Evolutionary conservation across 305 asterid species (phyloP).

Genomic region (Solanum hybrid): DNA sequence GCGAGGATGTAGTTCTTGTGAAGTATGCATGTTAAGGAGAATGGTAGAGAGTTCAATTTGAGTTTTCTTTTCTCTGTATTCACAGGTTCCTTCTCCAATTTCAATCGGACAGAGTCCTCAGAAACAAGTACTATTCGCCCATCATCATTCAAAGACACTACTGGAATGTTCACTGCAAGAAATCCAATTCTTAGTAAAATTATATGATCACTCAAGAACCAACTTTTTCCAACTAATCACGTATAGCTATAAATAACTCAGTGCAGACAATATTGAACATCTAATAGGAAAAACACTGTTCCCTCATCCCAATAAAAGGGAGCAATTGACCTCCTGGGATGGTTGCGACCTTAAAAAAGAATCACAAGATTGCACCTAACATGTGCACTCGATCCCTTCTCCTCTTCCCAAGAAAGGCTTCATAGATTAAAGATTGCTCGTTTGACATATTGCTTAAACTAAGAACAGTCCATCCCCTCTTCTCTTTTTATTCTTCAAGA

Average conservation of each 20-base stretch:
- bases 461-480: background rate
- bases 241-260: background rate
- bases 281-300: background rate
- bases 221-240: background rate
- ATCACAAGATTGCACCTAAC: background rate
- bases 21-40: constrained; percentile 63
- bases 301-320: background rate
- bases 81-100: constrained; percentile 49
- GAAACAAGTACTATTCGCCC: constrained; percentile 62
- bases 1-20: constrained; percentile 81
- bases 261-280: background rate
- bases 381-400: background rate
- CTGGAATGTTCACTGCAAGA: constrained; percentile 42
- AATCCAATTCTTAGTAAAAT: too few relatives aligned
- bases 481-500: background rate
- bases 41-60: constrained; percentile 34
- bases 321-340: background rate
- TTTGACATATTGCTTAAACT: background rate
- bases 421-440: background rate
- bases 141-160: constrained; percentile 63
- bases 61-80: constrained; percentile 75
- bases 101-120: constrained; percentile 36
- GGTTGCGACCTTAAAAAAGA: background rate
- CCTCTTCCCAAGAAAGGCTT: background rate
- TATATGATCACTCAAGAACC: background rate